Base-by-base conservation (phyloP, 495 filamentous ascomycete species). In the Neurospora sp. region DNA sequence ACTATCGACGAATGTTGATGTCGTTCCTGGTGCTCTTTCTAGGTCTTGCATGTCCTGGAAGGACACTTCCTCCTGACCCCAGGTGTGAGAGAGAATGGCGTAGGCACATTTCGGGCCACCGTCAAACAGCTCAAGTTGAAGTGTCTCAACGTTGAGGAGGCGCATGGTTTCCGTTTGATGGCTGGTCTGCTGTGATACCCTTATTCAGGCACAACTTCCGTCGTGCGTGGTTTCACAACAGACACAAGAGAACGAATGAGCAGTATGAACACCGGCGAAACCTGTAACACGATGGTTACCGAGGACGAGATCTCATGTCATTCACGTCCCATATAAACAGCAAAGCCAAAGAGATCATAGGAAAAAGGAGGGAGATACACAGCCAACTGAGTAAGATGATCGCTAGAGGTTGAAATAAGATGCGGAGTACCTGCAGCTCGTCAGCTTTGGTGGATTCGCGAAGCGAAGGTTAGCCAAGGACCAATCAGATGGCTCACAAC, bases 61-160 rank as follows among this genome's bases (percentile, higher is more conserved):
- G 53, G 70, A 75, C 18, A 81, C 78, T 70, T 83, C 80, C 4
- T 80, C 72, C 10, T 73, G 31, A 8, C 69, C 77, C 77, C 79
- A 81, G 3, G 74, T 76, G 45, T 81, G 80, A 12, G 74, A 81
- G 18, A 82, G 70, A 41, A 79, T 81, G 35, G 77, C 78, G 59
- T 81, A 83, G 6, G 72, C 16, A 44, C 73, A 27, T 59, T 35
- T 71, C 10, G 72, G 72, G 7, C 72, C 72, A 44, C 37, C 69
- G 8, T 70, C 65, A 35, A 79, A 79, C 37, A 75, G 59, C 42
- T 77, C 71, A n/a, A 82, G 69, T 27, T 74, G 39, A 14, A 78
- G 73, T 9, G 72, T 75, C 10, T 72, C 69, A 16, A 71, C 74
- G 10, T 80, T 73, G 45, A 82, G 72, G 16, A 80, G 70, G 53